Base-by-base conservation (phyloP, 2,329 filamentous ascomycete genomes). In the Colletotrichum sp. region DNA sequence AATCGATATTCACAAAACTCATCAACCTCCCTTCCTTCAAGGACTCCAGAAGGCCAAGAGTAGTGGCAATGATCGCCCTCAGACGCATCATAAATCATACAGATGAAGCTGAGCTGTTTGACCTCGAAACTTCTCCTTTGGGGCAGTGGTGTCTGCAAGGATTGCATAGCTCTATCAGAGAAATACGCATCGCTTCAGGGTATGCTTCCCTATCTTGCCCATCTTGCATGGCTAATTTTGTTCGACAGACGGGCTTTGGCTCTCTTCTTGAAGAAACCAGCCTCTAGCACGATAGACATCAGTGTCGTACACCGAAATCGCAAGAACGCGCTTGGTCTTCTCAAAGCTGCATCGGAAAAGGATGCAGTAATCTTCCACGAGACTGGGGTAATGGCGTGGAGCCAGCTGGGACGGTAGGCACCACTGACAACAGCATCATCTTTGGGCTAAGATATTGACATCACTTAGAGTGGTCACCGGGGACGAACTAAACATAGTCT, bases 91-190 rank as follows among this genome's bases (percentile, higher is more conserved):
- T 95, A 30, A 88, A 90, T 64, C 95, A 98, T 83, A 92, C 92
- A 6, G 86, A 88, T 19, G 89, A 92, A 69, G 78, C 86, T 0
- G 87, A 89, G 5, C 87, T 94, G 69, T 85, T 96, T 34, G 91
- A 95, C 78, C 86, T 98, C 4, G 91, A 93, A 75, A 87, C 86
- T 2, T 96, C 95, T 11, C 83, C 86, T 1, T 86, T 95, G 55
- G 96, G 95, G 0, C 93, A 96, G 80, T 96, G 95, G 91, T 96
- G 95, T 81, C 86, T 98, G 6, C 92, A 94, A 79, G 95, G 94
- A 1, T 87, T 99, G 52, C 93, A 93, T 78, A 98, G 96, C 83
- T 98, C 96, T 2, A 84, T 95, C 25, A 91, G 96, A 81, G 97
- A 99, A 82, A 87, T 99, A 32, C 93, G 96, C 36, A 91, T 98